Evolutionary conservation across 2,329 filamentous ascomycete species (phyloP).

Genomic region (Penicillium vulpinum): DNA sequence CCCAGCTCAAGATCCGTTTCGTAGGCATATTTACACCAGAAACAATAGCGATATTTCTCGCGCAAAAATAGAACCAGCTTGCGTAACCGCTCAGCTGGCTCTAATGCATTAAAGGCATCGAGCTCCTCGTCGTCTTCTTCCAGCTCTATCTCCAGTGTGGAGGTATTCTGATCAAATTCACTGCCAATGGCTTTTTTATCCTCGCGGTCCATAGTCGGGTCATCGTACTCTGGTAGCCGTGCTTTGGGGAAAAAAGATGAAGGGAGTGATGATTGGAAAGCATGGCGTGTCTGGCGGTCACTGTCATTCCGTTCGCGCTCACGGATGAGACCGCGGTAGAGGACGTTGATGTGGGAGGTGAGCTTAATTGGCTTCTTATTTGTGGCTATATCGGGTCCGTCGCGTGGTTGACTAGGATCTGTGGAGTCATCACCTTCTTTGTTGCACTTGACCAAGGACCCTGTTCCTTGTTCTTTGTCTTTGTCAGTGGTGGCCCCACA

Average conservation of each 20-base stretch:
- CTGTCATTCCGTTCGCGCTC: constrained; percentile 63
- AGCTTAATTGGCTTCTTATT: constrained; percentile 44
- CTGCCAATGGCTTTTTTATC: constrained; percentile 67
- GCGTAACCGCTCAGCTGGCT: constrained; percentile 64
- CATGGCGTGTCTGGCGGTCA: constrained; percentile 32
- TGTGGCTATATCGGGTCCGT: constrained; percentile 2
- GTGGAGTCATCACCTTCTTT: constrained; percentile 21
- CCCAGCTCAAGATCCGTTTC: constrained; percentile 67
- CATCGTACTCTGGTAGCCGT: constrained; percentile 64
- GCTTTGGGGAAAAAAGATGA: constrained; percentile 38
- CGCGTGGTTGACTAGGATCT: constrained; percentile 6
- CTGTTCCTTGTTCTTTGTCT: constrained; percentile 8
- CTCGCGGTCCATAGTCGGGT: constrained; percentile 69
- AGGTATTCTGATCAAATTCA: constrained; percentile 39
- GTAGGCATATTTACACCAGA: constrained; percentile 92
- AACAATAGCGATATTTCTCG: constrained; percentile 76
- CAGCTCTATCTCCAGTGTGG: constrained; percentile 54
- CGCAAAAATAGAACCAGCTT: constrained; percentile 70
- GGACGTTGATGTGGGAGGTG: constrained; percentile 68
- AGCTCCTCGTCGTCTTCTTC: constrained; percentile 77
- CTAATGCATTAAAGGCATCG: constrained; percentile 72
- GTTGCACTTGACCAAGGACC: neutral
- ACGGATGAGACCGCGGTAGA: constrained; percentile 75
- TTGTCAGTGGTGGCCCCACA: constrained; percentile 19
- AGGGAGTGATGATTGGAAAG: constrained; percentile 35